Evolutionary conservation across 371 early-diverging fungal species (phyloP).

Genomic region (Blakeslea trispora): DNA sequence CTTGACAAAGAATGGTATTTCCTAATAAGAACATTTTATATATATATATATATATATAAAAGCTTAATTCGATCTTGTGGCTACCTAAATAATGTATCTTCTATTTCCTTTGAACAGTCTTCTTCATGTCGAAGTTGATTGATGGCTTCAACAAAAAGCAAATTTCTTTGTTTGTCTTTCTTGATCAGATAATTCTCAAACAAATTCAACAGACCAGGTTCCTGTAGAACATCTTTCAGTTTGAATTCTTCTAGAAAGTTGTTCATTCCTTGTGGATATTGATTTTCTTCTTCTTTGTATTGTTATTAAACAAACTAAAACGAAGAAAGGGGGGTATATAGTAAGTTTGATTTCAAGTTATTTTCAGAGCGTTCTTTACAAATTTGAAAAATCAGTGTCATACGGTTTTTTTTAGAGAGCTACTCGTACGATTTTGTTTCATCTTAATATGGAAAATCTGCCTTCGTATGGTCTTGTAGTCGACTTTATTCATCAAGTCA

Average conservation of each 20-base stretch:
- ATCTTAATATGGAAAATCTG: too few species aligned
- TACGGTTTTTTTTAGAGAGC: too few species aligned
- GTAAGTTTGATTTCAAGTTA: not conserved
- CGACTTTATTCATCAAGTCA: too few species aligned
- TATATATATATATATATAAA: not conserved
- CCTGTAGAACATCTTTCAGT: conserved; percentile 7
- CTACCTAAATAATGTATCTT: conserved; percentile 36
- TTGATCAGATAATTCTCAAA: conserved; percentile 35
- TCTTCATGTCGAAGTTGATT: conserved; percentile 37
- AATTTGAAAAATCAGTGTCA: too few species aligned
- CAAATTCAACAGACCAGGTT: conserved; percentile 30
- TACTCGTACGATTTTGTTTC: too few species aligned
- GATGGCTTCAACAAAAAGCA: conserved; percentile 51
- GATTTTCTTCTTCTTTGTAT: not conserved
- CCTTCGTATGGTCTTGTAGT: too few species aligned
- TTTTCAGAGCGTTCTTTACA: too few species aligned
- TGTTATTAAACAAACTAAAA: not conserved
- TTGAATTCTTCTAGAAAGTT: conserved; percentile 1
- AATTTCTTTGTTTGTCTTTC: conserved; percentile 31
- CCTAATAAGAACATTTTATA: not conserved
- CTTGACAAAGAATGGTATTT: too few species aligned
- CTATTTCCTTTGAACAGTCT: conserved; percentile 16
- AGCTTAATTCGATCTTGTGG: not conserved
- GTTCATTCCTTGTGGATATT: not conserved
- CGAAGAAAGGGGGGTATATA: not conserved